Evolutionary conservation across 2,329 filamentous ascomycete genomes (phyloP).

Genomic region (Fusarium sp.): DNA sequence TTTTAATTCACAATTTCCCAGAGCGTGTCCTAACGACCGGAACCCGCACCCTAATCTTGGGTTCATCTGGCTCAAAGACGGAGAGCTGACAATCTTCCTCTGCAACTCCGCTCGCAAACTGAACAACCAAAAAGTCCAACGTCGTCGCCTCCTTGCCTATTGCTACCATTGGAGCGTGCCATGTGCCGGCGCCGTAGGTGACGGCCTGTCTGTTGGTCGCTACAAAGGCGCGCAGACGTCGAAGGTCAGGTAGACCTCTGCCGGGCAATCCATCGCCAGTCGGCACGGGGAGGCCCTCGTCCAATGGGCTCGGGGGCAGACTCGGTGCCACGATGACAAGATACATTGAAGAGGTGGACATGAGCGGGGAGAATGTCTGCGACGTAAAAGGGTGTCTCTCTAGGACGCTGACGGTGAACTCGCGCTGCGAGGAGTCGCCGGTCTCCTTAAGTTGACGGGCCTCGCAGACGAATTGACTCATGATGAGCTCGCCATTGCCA

Average conservation of each 20-base stretch:
- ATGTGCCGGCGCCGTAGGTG: conserved; percentile 90
- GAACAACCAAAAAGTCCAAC: conserved; percentile 87
- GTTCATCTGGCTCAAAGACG: conserved; percentile 49
- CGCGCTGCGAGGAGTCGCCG: conserved; percentile 19
- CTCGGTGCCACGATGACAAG: conserved; percentile 90
- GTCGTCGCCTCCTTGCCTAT: conserved; percentile 66
- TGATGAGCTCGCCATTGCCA: conserved; percentile 62
- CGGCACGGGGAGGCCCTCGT: conserved; percentile 44
- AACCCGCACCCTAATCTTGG: conserved; percentile 50
- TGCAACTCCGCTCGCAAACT: conserved; percentile 83
- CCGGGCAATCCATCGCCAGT: conserved; percentile 58
- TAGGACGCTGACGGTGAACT: conserved; percentile 72
- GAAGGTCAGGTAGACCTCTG: conserved; percentile 74
- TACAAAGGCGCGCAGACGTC: conserved; percentile 75
- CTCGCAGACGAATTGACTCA: conserved; percentile 89
- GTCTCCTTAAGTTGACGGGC: conserved; percentile 43
- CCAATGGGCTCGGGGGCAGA: conserved; percentile 54
- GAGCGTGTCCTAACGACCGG: conserved; percentile 20
- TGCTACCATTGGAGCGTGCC: conserved; percentile 96
- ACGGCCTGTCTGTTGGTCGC: conserved; percentile 82
- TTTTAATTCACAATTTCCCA: conserved; percentile 24
- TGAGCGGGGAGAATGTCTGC: conserved; percentile 88
- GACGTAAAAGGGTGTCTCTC: conserved; percentile 94
- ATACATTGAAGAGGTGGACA: conserved; percentile 63
- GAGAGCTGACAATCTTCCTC: conserved; percentile 91